Conservation (phyloP, 805 yeast genomes). For the Myxozyma nipponensis region DNA sequence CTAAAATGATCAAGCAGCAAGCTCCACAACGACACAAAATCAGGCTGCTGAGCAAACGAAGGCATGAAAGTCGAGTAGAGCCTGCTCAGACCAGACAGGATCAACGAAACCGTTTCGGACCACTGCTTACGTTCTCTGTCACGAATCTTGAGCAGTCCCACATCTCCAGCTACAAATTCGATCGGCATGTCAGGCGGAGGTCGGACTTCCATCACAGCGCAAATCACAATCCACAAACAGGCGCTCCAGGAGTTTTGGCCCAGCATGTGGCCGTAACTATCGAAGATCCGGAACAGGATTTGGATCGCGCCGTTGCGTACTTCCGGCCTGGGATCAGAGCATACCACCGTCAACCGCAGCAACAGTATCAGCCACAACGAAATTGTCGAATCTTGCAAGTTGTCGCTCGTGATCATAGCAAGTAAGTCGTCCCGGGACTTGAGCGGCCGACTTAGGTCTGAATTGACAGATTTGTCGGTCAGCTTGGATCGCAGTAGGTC, state of each 20-base stretch:
- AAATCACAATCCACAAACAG: constrained; percentile 61
- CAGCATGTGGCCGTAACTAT: constrained; percentile 58
- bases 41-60: constrained; percentile 35
- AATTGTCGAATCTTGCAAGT: constrained; percentile 15
- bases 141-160: constrained; percentile 26
- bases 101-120: constrained; percentile 59
- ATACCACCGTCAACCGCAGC: constrained; percentile 56
- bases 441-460: constrained; percentile 19
- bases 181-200: constrained; percentile 24
- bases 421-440: constrained; percentile 17
- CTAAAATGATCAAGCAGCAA: constrained; percentile 51
- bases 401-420: constrained; percentile 11
- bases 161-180: constrained; percentile 6
- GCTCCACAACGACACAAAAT: constrained; percentile 49
- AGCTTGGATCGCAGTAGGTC: constrained; percentile 53
- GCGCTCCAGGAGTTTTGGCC: constrained; percentile 58
- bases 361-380: constrained; percentile 62
- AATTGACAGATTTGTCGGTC: constrained; percentile 15
- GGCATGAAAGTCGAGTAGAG: constrained; percentile 53
- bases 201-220: constrained; percentile 35
- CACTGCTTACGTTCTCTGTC: constrained; percentile 41
- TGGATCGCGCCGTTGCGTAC: constrained; percentile 88
- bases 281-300: constrained; percentile 78
- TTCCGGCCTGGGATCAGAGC: constrained; percentile 65
- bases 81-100: constrained; percentile 62